These are phyloP conservation scores for Malassezia equina DNA, from an alignment of 1,284 basidiomycete genomes.

Conservation along the genomic window DNA sequence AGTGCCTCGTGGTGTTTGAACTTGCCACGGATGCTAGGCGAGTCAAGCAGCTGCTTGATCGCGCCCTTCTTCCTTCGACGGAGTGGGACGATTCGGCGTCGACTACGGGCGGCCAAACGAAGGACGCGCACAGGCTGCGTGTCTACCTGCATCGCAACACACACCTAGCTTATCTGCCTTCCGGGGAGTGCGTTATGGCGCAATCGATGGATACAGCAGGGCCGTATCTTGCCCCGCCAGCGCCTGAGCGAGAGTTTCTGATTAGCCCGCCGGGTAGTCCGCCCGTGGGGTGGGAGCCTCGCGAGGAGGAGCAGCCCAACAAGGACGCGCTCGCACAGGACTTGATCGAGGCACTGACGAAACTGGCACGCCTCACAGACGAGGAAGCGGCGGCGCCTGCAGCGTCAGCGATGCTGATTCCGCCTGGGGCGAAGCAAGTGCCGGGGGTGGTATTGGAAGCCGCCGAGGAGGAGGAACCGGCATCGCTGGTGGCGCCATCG, in stretches of 20 bases:
- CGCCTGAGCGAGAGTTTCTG: slow-evolving; percentile 59
- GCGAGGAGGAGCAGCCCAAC: slow-evolving; percentile 86
- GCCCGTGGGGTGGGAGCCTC: slow-evolving; percentile 89
- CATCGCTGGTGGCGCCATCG: too few relatives aligned
- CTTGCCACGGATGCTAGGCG: slow-evolving; percentile 20
- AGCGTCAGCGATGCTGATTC: background rate
- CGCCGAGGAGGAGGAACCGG: too few relatives aligned
- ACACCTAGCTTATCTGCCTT: background rate
- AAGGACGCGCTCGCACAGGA: slow-evolving; percentile 74
- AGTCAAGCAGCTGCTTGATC: slow-evolving; percentile 35
- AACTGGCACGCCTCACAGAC: slow-evolving; percentile 11
- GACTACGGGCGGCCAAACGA: background rate
- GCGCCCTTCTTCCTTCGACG: slow-evolving; percentile 24
- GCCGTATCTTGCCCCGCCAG: slow-evolving; percentile 7
- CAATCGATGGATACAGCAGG: background rate
- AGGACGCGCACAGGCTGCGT: background rate
- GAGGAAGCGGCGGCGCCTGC: background rate
- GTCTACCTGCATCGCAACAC: slow-evolving; percentile 9
- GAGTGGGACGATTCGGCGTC: background rate
- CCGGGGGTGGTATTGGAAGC: background rate
- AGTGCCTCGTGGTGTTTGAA: slow-evolving; percentile 33
- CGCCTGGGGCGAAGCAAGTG: background rate
- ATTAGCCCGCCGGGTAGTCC: slow-evolving; percentile 97
- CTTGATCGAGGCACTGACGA: slow-evolving; percentile 55
- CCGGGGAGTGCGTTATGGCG: background rate